These are phyloP conservation scores for Paramecium sexaurelia DNA, from an alignment of 73 alveolate genomes.

Conservation along the genomic window DNA sequence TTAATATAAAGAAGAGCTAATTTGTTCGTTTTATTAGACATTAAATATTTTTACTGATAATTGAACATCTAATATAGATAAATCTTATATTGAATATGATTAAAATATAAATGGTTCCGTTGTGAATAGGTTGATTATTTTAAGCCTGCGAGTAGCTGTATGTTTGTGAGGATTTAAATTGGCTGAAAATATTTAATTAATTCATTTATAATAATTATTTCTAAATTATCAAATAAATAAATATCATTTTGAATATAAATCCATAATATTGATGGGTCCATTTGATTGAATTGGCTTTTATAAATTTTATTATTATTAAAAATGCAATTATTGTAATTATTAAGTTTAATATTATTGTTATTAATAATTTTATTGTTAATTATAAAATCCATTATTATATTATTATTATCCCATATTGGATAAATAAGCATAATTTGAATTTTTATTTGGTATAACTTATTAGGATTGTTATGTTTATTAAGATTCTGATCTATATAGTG, in stretches of 20 bases:
- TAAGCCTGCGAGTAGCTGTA: neutral
- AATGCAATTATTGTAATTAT: neutral
- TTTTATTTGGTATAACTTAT: neutral
- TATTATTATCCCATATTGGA: neutral
- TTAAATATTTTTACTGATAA: neutral
- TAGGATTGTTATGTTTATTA: neutral
- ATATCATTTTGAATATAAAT: neutral
- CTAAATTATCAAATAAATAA: neutral
- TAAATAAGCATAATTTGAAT: neutral
- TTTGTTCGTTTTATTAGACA: neutral
- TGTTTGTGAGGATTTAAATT: too few species aligned
- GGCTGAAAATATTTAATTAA: too few species aligned
- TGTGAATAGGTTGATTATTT: neutral
- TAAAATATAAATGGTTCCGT: slow-evolving; percentile 16
- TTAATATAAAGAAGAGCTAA: neutral
- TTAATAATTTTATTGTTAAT: neutral
- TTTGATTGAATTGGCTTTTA: neutral
- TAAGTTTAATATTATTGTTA: neutral
- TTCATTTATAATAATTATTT: neutral
- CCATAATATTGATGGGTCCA: slow-evolving; percentile 17
- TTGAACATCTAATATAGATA: neutral
- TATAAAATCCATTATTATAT: neutral
- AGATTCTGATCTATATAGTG: neutral
- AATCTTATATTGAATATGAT: slow-evolving; percentile 2
- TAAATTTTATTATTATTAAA: neutral